Conservation (phyloP, 306 rosid species). For the Myrica gale region DNA sequence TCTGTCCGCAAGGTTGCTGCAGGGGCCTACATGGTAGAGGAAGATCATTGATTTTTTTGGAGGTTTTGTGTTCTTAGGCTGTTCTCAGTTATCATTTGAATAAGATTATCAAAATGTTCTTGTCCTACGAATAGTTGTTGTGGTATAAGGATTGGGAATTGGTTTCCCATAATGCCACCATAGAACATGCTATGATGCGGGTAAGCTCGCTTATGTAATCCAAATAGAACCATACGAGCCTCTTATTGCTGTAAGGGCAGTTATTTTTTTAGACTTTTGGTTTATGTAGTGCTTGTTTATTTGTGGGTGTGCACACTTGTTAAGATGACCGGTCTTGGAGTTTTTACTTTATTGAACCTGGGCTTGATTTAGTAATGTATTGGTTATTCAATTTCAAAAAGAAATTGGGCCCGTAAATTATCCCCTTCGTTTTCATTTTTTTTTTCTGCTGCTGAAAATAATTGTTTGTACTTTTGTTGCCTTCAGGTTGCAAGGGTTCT, state of each 20-base stretch:
- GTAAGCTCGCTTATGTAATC: neutral
- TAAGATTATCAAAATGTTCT: no score
- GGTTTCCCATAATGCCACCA: no score
- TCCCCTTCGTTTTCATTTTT: neutral
- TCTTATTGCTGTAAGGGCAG: neutral
- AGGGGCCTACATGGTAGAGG: neutral
- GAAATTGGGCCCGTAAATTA: neutral
- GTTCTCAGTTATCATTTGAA: neutral
- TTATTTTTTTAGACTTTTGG: neutral
- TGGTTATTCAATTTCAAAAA: no score
- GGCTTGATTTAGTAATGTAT: no score
- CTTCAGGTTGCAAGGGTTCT: constrained; percentile 79
- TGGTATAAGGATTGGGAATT: no score
- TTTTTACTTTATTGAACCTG: no score
- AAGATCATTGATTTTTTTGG: neutral
- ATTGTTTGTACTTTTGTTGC: constrained; percentile 16
- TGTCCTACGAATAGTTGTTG: no score
- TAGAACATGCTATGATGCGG: neutral
- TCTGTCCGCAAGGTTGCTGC: neutral
- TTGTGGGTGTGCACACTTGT: neutral
- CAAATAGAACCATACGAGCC: neutral
- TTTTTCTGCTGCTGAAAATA: neutral
- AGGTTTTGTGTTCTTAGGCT: neutral
- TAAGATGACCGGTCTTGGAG: neutral
- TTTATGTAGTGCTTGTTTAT: neutral